A percentile compares a stretch with the other conserved stretches of the same genome.
These are phyloP conservation scores for Elongisporangium undulatum DNA, from an alignment of 352 stramenopile genomes.

Conservation along the genomic window DNA sequence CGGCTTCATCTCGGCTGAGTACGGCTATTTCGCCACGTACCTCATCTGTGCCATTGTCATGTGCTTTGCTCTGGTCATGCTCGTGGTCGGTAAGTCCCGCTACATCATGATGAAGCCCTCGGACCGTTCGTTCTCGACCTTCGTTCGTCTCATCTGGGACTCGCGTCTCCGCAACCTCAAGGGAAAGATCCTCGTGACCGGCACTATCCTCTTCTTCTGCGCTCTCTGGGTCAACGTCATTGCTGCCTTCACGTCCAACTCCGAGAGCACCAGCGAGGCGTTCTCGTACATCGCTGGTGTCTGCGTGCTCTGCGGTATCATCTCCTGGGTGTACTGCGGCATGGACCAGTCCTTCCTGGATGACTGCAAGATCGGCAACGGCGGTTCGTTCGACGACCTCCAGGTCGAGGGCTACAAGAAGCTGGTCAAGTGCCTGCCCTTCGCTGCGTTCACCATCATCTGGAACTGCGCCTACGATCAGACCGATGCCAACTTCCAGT, in stretches of 20 bases:
- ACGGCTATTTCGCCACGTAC: conserved; percentile 78
- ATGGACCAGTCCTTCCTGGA: conserved; percentile 36
- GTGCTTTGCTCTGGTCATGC: conserved; percentile 23
- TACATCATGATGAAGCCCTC: conserved; percentile 40
- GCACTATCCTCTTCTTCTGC: conserved; percentile 19
- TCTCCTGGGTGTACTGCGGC: conserved; percentile 36
- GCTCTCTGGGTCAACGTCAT: conserved; percentile 41
- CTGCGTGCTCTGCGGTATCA: conserved; percentile 25
- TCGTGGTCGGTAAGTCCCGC: conserved; percentile 29
- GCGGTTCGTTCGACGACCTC: conserved; percentile 28
- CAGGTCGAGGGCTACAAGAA: conserved; percentile 42
- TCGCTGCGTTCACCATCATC: conserved; percentile 47
- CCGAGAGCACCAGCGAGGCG: conserved; percentile 15
- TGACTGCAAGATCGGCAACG: conserved; percentile 24
- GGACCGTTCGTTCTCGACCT: conserved; percentile 34
- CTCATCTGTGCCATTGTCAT: conserved; percentile 46
- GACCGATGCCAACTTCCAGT: conserved; percentile 55
- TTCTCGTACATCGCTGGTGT: conserved; percentile 35
- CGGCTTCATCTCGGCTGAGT: conserved; percentile 53
- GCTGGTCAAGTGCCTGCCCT: conserved; percentile 37
- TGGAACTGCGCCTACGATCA: conserved; percentile 54
- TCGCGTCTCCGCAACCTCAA: conserved; percentile 17
- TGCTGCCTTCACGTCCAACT: conserved; percentile 27
- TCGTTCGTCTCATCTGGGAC: conserved; percentile 25
- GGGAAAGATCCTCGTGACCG: conserved; percentile 20